phyloP scores from a whole-genome alignment of 2,329 filamentous ascomycete genomes.

The Colletotrichum sp. region DNA sequence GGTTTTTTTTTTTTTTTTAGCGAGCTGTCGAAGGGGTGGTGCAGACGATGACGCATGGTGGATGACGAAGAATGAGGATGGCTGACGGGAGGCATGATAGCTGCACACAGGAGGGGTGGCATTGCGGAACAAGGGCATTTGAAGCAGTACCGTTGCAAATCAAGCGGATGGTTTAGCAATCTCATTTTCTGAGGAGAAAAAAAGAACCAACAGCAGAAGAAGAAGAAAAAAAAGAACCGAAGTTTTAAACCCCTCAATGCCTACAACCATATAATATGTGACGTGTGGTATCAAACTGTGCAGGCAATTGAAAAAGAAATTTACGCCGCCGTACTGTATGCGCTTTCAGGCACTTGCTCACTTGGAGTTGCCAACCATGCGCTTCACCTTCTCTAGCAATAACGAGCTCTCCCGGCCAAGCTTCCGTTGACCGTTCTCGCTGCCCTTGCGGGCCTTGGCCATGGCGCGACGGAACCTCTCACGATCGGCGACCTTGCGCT shows the following conservation, averaged over 20 bases:
- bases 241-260: neutral
- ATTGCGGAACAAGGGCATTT: neutral
- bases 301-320: neutral
- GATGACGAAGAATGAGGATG: neutral
- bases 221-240: neutral
- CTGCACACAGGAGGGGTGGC: neutral
- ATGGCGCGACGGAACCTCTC: constrained; percentile 69
- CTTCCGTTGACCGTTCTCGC: constrained; percentile 74
- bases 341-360: neutral
- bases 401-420: constrained; percentile 81
- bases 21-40: neutral
- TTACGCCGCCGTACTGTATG: neutral
- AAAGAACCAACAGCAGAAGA: neutral
- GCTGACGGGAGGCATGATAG: neutral
- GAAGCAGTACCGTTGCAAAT: constrained; percentile 9
- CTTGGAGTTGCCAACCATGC: constrained; percentile 59
- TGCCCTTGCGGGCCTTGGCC: constrained; percentile 74
- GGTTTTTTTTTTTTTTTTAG: neutral
- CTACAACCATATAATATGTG: neutral
- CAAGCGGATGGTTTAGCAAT: neutral
- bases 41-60: neutral
- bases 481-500: constrained; percentile 68
- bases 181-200: neutral
- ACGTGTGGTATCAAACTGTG: constrained; percentile 14
- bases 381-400: constrained; percentile 78